Conservation (phyloP, 441 rosid genomes). For the Gossypium gossypioides region DNA sequence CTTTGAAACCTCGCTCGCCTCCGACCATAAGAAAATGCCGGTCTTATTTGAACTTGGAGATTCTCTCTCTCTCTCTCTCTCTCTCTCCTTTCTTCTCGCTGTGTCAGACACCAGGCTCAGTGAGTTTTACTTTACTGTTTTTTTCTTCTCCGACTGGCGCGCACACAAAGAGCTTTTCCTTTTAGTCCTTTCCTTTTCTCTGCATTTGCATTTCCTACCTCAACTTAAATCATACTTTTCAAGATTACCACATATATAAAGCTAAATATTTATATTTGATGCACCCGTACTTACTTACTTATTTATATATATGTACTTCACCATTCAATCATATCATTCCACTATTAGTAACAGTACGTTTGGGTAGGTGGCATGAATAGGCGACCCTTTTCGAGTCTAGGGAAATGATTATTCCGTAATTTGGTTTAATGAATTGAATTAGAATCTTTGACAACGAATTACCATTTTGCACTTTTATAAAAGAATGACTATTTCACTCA, state of each 20-base stretch:
- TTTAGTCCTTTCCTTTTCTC: slow-evolving; percentile 6
- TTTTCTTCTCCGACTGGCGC: slow-evolving; percentile 32
- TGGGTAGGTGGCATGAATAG: no score
- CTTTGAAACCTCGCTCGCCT: neutral
- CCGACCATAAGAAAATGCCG: neutral
- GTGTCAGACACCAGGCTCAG: slow-evolving; percentile 7
- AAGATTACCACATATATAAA: neutral
- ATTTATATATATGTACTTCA: no score
- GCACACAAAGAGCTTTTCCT: slow-evolving; percentile 11
- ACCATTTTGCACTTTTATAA: no score
- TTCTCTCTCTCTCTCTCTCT: neutral
- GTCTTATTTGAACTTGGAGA: slow-evolving; percentile 19
- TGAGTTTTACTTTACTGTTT: slow-evolving; percentile 12
- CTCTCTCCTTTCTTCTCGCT: neutral
- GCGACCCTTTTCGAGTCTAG: no score
- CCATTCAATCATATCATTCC: no score
- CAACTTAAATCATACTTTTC: neutral
- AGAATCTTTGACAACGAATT: no score
- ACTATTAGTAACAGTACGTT: no score
- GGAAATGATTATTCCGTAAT: no score
- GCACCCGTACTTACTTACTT: no score
- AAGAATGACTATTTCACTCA: no score
- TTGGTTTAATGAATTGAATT: no score
- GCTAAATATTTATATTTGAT: neutral
- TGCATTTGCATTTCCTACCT: slow-evolving; percentile 5